These are phyloP conservation scores for Rutstroemia sp. DNA, from an alignment of 2,329 filamentous ascomycete genomes.

Conservation along the genomic window DNA sequence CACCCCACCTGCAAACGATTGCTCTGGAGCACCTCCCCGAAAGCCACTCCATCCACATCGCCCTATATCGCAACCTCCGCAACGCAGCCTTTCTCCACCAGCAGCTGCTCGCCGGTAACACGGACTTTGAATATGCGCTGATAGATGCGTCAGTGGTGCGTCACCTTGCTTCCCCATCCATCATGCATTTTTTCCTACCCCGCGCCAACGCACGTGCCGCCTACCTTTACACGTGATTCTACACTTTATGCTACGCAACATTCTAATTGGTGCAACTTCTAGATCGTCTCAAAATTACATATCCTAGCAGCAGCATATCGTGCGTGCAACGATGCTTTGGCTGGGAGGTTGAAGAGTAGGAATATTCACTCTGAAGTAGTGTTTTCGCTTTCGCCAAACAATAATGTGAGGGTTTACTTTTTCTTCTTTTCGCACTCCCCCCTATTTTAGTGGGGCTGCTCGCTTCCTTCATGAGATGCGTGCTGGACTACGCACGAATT, in stretches of 20 bases:
- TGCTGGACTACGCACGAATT: too few species aligned
- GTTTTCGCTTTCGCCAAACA: constrained; percentile 46
- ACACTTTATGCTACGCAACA: too few species aligned
- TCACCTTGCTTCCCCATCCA: constrained; percentile 7
- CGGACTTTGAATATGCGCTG: constrained; percentile 87
- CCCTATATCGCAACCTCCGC: constrained; percentile 65
- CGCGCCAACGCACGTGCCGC: background rate
- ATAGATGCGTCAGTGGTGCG: constrained; percentile 75
- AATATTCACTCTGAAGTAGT: constrained; percentile 52
- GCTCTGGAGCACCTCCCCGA: constrained; percentile 68
- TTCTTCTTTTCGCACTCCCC: background rate
- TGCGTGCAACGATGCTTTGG: constrained; percentile 39
- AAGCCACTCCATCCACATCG: constrained; percentile 60
- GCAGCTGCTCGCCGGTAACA: constrained; percentile 78
- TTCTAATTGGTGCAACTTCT: too few species aligned
- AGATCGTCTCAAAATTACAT: constrained; percentile 42
- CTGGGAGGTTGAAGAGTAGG: constrained; percentile 37
- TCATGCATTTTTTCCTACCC: background rate
- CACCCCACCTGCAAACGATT: constrained; percentile 46
- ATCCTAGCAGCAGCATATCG: constrained; percentile 42
- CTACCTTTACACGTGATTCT: background rate
- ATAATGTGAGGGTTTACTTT: constrained; percentile 36
- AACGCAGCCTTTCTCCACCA: constrained; percentile 74
- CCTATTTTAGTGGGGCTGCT: background rate
- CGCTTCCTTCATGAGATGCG: too few species aligned